Base-by-base conservation (phyloP, 1,284 basidiomycete genomes). In the Hypsizygus ulmarius region DNA sequence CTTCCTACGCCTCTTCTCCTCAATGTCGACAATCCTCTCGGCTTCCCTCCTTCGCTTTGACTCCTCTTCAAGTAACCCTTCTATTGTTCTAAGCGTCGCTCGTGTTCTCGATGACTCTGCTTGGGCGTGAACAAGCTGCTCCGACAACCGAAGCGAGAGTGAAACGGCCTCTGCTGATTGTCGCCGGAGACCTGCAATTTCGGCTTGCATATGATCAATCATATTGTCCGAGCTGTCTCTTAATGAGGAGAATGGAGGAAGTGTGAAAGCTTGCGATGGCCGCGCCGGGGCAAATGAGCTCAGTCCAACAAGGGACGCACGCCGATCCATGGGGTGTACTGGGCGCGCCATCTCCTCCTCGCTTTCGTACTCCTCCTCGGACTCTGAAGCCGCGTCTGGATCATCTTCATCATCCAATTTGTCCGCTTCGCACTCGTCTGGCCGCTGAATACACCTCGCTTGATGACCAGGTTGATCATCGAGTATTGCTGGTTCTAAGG, bases 131-230 rank as follows among this genome's bases (percentile, higher is more conserved):
- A 76, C 70, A 11, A 88, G 71, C 58, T 86, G 81, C 55, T 84
- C 82, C 14, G 82, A 76, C 55, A 88, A 70, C 49, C 78, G 72
- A 42, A 80, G 62, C 9, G 81, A 82, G 33, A 79, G 71, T 2
- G 78, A 77, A 37, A 82, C 72, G 3, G 83, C 82, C 53, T 87
- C 83, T 11, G 80, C 73, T 14, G 82, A 77, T 61, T 86, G 83
- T 50, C 77, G 74, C 41, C 81, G 75, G 46, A 87, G 66, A 29
- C 64, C 72, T 11, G 73, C 75, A 59, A 85, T 73, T 65, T 88
- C 84, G 57, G 74, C 74, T 59, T 80, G 74, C 63, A 87, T 71
- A 41, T 74, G 75, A 49, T 85, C 80, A 45, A 86, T 65, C 8
- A 74, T 66, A 35, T 66, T 69, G 45, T 75, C 68, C 19, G 67